Evolutionary conservation across 1,139 yeast species (phyloP).

Genomic region (Sporopachydermia cereana): DNA sequence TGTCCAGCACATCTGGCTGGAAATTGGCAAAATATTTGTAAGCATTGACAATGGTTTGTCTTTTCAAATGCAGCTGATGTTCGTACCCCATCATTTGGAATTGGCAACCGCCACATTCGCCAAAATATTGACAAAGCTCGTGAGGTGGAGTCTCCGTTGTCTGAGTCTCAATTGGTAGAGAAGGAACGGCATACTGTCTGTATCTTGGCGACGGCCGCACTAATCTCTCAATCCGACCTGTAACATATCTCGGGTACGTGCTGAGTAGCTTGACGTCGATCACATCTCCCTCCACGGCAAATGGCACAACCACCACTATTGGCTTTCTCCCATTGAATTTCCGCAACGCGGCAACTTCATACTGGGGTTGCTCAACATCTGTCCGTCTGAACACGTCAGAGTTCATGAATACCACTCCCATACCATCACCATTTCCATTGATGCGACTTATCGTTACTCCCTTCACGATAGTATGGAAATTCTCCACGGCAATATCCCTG

Average conservation of each 20-base stretch:
- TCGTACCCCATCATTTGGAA: conserved; percentile 69
- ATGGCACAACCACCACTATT: conserved; percentile 57
- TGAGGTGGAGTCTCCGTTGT: conserved; percentile 21
- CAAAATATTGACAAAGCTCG: conserved; percentile 57
- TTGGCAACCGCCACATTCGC: conserved; percentile 86
- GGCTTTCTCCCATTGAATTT: background rate
- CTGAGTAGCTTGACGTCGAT: conserved; percentile 63
- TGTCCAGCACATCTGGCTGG: conserved; percentile 28
- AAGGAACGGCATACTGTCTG: conserved; percentile 37
- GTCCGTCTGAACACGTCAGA: conserved; percentile 25
- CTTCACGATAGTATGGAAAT: conserved; percentile 48
- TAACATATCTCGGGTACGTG: conserved; percentile 66
- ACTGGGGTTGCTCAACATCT: conserved; percentile 21
- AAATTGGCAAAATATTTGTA: conserved; percentile 55
- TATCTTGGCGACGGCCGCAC: conserved; percentile 33
- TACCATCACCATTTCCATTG: conserved; percentile 74
- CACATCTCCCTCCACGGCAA: conserved; percentile 76
- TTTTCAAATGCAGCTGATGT: conserved; percentile 61
- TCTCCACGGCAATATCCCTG: conserved; percentile 36
- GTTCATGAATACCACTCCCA: conserved; percentile 53
- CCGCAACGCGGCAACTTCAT: conserved; percentile 11
- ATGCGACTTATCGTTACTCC: conserved; percentile 47
- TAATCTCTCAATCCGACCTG: conserved; percentile 59
- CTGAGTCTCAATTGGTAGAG: background rate
- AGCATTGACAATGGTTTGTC: conserved; percentile 69